Conservation (phyloP, 2,329 filamentous ascomycete genomes). For the Daldinia sp. region DNA sequence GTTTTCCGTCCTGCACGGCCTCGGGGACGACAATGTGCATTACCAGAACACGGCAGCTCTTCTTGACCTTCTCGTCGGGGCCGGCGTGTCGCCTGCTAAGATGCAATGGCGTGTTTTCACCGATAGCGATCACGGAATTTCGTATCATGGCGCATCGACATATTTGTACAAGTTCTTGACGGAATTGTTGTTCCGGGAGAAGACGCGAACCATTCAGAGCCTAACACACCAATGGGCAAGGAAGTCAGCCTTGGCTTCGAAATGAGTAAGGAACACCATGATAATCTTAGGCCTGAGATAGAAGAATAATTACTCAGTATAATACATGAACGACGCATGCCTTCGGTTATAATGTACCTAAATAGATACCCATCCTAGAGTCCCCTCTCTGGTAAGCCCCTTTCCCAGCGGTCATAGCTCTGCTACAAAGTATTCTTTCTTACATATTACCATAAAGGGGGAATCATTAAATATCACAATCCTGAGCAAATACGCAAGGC, state of each 20-base stretch:
- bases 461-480: no score
- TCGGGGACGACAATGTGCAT: constrained; percentile 76
- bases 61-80: constrained; percentile 67
- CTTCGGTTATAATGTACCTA: no score
- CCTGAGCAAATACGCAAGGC: no score
- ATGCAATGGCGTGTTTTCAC: constrained; percentile 72
- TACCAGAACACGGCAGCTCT: constrained; percentile 72
- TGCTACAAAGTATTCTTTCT: no score
- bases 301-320: background rate
- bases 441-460: no score
- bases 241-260: constrained; percentile 25
- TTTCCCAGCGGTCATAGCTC: no score
- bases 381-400: no score
- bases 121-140: constrained; percentile 69
- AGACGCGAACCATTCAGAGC: constrained; percentile 44
- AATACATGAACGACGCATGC: no score
- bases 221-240: constrained; percentile 45
- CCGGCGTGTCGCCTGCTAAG: constrained; percentile 66
- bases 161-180: constrained; percentile 72
- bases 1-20: constrained; percentile 70
- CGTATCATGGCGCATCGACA: constrained; percentile 61
- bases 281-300: background rate
- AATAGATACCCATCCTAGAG: no score
- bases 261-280: background rate
- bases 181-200: constrained; percentile 68